A percentile compares a stretch with the other conserved stretches of the same genome.
phyloP scores from a whole-genome alignment of 106 monocot genomes.

The Allium fistulosum region DNA sequence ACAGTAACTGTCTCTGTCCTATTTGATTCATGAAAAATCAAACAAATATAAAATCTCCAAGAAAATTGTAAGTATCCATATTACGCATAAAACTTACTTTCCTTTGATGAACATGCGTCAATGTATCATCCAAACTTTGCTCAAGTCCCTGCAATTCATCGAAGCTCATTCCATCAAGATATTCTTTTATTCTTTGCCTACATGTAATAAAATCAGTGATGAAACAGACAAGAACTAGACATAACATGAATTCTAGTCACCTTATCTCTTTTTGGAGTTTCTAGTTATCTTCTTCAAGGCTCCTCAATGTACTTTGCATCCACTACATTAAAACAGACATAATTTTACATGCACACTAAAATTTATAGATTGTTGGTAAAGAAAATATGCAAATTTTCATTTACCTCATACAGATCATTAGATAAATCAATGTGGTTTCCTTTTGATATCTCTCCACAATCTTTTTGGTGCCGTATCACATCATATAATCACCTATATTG shows the following conservation, averaged over 20 bases:
- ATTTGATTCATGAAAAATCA: too few relatives aligned
- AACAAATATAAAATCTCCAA: not conserved
- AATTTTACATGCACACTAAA: not conserved
- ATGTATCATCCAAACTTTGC: constrained; percentile 52
- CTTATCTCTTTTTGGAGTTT: constrained; percentile 75
- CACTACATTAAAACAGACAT: constrained; percentile 22
- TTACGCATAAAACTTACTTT: constrained; percentile 25
- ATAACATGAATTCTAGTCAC: constrained; percentile 10
- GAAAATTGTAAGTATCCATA: not conserved
- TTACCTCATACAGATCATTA: constrained; percentile 61
- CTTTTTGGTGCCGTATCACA: constrained; percentile 39
- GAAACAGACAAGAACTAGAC: too few relatives aligned
- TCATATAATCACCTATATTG: not conserved
- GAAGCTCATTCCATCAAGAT: constrained; percentile 53
- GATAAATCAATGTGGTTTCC: constrained; percentile 44
- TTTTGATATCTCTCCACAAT: constrained; percentile 66
- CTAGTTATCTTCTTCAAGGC: constrained; percentile 61
- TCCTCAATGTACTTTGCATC: constrained; percentile 67
- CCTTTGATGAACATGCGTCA: constrained; percentile 46
- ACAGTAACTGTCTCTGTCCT: too few relatives aligned
- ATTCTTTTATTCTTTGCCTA: constrained; percentile 72
- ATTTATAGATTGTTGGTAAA: not conserved
- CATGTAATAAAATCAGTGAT: too few relatives aligned
- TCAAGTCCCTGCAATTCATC: constrained; percentile 79
- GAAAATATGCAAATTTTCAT: not conserved